These are phyloP conservation scores for Kalmusia sp. DNA, from an alignment of 2,329 filamentous ascomycete genomes.

Conservation along the genomic window DNA sequence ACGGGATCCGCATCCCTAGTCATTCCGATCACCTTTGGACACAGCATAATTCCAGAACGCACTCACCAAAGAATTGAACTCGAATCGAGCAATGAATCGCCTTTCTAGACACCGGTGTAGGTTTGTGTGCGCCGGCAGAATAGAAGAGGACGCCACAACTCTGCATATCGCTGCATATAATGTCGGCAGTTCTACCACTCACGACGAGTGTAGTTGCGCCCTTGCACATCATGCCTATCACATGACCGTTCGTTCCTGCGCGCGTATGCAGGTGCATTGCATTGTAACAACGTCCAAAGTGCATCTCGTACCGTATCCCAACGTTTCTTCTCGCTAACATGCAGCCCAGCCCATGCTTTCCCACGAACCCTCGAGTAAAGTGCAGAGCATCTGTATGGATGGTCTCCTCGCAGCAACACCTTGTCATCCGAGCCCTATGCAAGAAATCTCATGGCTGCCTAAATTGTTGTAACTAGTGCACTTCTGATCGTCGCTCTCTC, in stretches of 20 bases:
- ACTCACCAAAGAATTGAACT: too few species aligned
- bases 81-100: too few species aligned
- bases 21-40: too few species aligned
- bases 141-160: neutral
- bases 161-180: neutral
- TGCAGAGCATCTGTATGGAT: neutral
- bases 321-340: neutral
- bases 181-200: neutral
- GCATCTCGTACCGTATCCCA: constrained; percentile 1
- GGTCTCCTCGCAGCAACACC: neutral
- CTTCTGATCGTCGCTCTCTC: too few species aligned
- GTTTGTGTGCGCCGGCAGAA: neutral
- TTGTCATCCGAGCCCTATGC: too few species aligned
- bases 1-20: neutral
- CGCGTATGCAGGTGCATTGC: constrained; percentile 3
- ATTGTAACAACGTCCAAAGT: neutral
- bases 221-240: neutral
- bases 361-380: neutral
- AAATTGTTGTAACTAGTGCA: too few species aligned
- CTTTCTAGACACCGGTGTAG: too few species aligned
- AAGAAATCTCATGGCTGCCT: neutral
- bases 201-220: neutral
- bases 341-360: neutral
- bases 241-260: neutral
- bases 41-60: too few species aligned